Evolutionary conservation across 75 land plant genomes (phyloP), one percentile per base, ranked within the genome.

Genomic region (Selaginella tamariscina): DNA sequence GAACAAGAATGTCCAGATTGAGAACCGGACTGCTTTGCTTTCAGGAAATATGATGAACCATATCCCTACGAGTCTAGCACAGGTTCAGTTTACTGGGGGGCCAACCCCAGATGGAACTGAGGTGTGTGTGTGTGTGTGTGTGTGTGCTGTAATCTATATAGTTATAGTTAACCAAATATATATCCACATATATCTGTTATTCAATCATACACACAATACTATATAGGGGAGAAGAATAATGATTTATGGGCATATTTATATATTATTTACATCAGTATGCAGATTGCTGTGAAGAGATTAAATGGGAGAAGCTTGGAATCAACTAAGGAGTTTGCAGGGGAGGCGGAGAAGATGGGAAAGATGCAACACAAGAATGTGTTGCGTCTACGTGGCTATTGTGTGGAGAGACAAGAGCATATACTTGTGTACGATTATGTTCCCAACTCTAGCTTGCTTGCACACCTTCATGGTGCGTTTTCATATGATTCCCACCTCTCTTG

Each of bases 281-380:
- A 59, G 62, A 59, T 59, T 59, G 62, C 62, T 5, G 62, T 59
- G 62, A 59, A 59, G 26, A 8, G 62, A 21, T 59, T 59, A n/a
- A 23, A 21, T 59, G 26, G 26, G 18, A 21, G 26, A 2, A 59
- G 26, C 27, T 59, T 59, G 8, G 21, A 26, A 5, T 59, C 62
- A 8, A 21, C 5, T 23, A 59, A 23, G 21, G 26, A 59, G n/a
- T 59, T 59, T 23, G 23, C 62, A n/a, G 62, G 8, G 21, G 62
- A 59, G n/a, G 26, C 26, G 21, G 62, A n/a, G 18, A 59, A 59
- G 62, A 21, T 59, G 26, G 62, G 62, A 59, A 21, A 59, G 23
- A 21, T 59, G 23, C 62, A 2, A 2, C 62, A 59, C 26, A 59
- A 59, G n/a, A 59, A 59, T 59, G 26, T 59, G 23, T 8, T 59